Conservation (phyloP, 129 eudicot species). For the Chrysanthemum makinoi region DNA sequence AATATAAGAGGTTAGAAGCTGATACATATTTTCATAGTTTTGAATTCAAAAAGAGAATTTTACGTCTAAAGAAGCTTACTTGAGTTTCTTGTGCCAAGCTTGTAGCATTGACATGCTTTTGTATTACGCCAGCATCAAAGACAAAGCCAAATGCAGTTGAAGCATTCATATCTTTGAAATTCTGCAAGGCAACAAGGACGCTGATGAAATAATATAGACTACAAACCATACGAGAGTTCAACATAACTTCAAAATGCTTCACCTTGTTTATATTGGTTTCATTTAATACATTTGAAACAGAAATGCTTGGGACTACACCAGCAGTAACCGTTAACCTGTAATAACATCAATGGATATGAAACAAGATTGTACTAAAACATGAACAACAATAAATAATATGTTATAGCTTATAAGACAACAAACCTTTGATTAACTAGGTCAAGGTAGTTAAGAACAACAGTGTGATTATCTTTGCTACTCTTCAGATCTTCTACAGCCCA, state of each 20-base stretch:
- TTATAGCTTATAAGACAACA: not conserved
- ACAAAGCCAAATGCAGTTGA: constrained; percentile 66
- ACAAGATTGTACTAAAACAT: not conserved
- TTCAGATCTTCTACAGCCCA: constrained; percentile 53
- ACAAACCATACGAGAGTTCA: not conserved
- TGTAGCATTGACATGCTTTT: constrained; percentile 46
- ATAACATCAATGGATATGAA: constrained; percentile 8
- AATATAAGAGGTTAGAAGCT: constrained; percentile 3
- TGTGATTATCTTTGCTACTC: constrained; percentile 43
- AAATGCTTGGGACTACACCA: constrained; percentile 40
- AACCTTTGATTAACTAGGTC: constrained; percentile 66
- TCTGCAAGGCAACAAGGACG: constrained; percentile 37
- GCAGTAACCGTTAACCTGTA: constrained; percentile 40
- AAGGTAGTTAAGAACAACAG: constrained; percentile 52
- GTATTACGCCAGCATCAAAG: constrained; percentile 39
- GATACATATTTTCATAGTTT: not conserved
- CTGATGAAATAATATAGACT: constrained; percentile 1
- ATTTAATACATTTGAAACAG: constrained; percentile 41
- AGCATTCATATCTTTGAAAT: constrained; percentile 62
- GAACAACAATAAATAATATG: not conserved
- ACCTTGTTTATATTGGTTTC: constrained; percentile 61
- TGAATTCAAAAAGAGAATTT: not conserved
- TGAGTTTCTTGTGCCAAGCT: constrained; percentile 68
- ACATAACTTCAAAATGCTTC: not conserved
- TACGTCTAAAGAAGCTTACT: constrained; percentile 43